Percentiles rank a stretch among this genome's conserved stretches.
These are phyloP conservation scores for Fusarium compactum DNA, from an alignment of 2,329 filamentous ascomycete genomes.

Conservation along the genomic window DNA sequence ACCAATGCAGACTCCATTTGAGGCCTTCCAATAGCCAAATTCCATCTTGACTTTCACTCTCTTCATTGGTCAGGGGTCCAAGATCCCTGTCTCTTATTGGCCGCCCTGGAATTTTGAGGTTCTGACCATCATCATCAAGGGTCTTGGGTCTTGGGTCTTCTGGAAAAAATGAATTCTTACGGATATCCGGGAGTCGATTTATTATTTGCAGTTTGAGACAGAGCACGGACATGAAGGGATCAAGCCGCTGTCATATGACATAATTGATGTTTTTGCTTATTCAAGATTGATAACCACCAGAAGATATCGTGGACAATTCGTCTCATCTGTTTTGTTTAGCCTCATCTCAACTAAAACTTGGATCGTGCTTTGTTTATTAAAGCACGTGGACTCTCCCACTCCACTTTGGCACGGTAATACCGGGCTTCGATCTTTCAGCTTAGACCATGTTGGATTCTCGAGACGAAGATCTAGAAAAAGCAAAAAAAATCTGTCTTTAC, in stretches of 20 bases:
- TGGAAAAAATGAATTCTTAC: neutral
- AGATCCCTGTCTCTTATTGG: slow-evolving; percentile 34
- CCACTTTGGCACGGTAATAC: slow-evolving; percentile 1
- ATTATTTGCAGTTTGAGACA: neutral
- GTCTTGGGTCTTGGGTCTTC: slow-evolving; percentile 3
- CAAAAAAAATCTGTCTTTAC: neutral
- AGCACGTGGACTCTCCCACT: neutral
- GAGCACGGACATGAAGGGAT: slow-evolving; percentile 15
- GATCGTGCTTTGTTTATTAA: slow-evolving; percentile 10
- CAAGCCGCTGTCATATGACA: slow-evolving; percentile 24
- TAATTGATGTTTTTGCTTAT: neutral
- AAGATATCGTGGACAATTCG: neutral
- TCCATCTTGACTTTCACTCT: slow-evolving; percentile 4
- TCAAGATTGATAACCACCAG: neutral
- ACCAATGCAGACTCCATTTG: slow-evolving; percentile 16
- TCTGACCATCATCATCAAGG: slow-evolving; percentile 19
- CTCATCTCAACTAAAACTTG: slow-evolving; percentile 7
- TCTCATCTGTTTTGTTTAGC: slow-evolving; percentile 1
- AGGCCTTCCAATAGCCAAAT: slow-evolving; percentile 28
- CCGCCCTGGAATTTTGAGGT: slow-evolving; percentile 35
- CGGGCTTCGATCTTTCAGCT: slow-evolving; percentile 11
- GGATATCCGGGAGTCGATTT: slow-evolving; percentile 9
- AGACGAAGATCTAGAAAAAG: neutral
- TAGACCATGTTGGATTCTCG: neutral
- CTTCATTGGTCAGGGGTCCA: slow-evolving; percentile 38